Evolutionary conservation across 495 filamentous ascomycete species (phyloP).

Genomic region (Penicillium steckii): DNA sequence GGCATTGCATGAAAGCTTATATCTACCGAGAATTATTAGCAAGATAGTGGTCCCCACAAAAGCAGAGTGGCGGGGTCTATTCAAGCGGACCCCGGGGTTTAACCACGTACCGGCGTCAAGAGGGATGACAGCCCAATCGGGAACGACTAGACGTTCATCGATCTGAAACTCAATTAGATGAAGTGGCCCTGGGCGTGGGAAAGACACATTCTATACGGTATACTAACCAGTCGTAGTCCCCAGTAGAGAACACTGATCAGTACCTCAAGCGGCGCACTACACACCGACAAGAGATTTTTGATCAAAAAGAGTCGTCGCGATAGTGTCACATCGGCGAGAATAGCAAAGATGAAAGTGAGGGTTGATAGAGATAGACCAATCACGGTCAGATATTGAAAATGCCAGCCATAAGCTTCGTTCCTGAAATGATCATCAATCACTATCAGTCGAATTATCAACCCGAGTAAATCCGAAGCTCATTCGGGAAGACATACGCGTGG

Average conservation of each 20-base stretch:
- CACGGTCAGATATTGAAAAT: slow-evolving; percentile 83
- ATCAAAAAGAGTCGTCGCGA: slow-evolving; percentile 62
- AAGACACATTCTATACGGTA: background rate
- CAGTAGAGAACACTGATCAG: slow-evolving; percentile 86
- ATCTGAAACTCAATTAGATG: slow-evolving; percentile 43
- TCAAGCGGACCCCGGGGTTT: background rate
- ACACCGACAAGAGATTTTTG: slow-evolving; percentile 74
- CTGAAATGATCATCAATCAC: slow-evolving; percentile 34
- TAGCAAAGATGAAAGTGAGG: slow-evolving; percentile 63
- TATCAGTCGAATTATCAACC: slow-evolving; percentile 28
- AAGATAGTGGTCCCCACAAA: background rate
- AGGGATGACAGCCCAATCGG: slow-evolving; percentile 45
- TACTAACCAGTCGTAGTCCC: slow-evolving; percentile 55
- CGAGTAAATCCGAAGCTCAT: background rate
- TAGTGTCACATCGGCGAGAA: slow-evolving; percentile 74
- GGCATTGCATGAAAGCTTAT: slow-evolving; percentile 80
- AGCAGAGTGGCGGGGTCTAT: background rate
- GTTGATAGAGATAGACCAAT: slow-evolving; percentile 71
- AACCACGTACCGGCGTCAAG: slow-evolving; percentile 39
- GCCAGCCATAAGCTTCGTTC: slow-evolving; percentile 74
- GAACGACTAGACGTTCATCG: slow-evolving; percentile 61
- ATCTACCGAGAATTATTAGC: slow-evolving; percentile 45
- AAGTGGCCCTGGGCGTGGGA: background rate
- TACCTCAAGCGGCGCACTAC: slow-evolving; percentile 75
- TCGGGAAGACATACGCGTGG: slow-evolving; percentile 36